Evolutionary conservation across 352 stramenopile species (phyloP).

Genomic region (Phytophthora constricta): DNA sequence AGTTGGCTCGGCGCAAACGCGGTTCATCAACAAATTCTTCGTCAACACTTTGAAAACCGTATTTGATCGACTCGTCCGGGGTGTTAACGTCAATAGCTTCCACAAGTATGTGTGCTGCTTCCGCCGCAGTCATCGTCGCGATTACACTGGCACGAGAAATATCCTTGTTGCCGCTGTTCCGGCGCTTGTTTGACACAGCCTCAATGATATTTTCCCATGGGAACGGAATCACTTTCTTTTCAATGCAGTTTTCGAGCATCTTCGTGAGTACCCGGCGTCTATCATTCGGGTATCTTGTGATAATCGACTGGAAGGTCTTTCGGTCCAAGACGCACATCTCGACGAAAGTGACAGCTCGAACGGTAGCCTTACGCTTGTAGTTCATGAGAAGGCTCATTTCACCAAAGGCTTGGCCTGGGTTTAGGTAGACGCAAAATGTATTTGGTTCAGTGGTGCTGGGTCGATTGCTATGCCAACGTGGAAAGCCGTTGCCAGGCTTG

Average conservation of each 20-base stretch:
- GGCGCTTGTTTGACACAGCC: background rate
- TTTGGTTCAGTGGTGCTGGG: background rate
- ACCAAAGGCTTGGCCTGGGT: conserved; percentile 27
- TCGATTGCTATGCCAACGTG: no score
- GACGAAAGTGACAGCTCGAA: conserved; percentile 19
- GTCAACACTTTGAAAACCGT: background rate
- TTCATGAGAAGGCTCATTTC: conserved; percentile 41
- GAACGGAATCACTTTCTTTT: background rate
- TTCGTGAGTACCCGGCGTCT: background rate
- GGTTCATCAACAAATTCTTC: background rate
- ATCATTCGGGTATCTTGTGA: background rate
- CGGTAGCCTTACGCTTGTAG: conserved; percentile 18
- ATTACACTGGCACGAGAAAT: background rate
- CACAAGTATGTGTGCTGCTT: background rate
- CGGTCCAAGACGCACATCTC: conserved; percentile 17
- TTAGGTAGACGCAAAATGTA: background rate
- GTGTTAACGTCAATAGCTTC: background rate
- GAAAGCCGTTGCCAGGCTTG: no score
- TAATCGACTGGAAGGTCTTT: background rate
- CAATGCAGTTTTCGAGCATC: conserved; percentile 1
- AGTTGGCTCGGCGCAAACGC: background rate
- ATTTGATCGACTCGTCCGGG: background rate
- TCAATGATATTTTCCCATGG: background rate
- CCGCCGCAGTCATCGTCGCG: background rate
- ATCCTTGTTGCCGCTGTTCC: background rate